These are phyloP conservation scores for Ophiocordyceps camponoti-leonardi DNA, from an alignment of 2,329 filamentous ascomycete genomes.

Conservation along the genomic window DNA sequence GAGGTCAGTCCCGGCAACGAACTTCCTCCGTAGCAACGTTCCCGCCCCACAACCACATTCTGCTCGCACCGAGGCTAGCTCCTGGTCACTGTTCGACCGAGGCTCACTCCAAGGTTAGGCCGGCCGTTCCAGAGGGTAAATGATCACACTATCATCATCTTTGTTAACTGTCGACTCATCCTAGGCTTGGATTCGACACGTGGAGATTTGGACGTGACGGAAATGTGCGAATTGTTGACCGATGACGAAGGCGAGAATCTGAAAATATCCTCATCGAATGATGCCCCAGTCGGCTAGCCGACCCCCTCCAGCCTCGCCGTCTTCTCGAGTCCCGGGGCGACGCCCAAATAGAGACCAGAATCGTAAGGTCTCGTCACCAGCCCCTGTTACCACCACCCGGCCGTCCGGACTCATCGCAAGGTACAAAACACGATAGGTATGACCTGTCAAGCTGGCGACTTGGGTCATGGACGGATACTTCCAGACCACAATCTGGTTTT, in stretches of 20 bases:
- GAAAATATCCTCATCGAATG: conserved; percentile 39
- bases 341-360: conserved; percentile 96
- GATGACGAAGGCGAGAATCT: conserved; percentile 4
- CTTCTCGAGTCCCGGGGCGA: conserved; percentile 54
- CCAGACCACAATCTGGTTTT: conserved; percentile 98
- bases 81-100: no score
- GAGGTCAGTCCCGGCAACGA: no score
- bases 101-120: no score
- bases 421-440: conserved; percentile 92
- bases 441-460: conserved; percentile 84
- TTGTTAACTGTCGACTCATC: no score
- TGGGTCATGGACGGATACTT: conserved; percentile 98
- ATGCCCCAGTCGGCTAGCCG: conserved; percentile 66
- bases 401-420: conserved; percentile 96
- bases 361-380: conserved; percentile 84
- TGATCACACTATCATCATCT: no score
- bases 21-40: no score
- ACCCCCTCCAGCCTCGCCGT: conserved; percentile 41
- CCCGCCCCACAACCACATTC: no score
- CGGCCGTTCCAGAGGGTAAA: no score
- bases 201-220: no score
- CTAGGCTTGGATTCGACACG: no score
- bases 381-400: conserved; percentile 82
- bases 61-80: no score
- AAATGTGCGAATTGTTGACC: no score